phyloP scores from a whole-genome alignment of 2,329 filamentous ascomycete genomes.

The Trichophyton benhamiae region DNA sequence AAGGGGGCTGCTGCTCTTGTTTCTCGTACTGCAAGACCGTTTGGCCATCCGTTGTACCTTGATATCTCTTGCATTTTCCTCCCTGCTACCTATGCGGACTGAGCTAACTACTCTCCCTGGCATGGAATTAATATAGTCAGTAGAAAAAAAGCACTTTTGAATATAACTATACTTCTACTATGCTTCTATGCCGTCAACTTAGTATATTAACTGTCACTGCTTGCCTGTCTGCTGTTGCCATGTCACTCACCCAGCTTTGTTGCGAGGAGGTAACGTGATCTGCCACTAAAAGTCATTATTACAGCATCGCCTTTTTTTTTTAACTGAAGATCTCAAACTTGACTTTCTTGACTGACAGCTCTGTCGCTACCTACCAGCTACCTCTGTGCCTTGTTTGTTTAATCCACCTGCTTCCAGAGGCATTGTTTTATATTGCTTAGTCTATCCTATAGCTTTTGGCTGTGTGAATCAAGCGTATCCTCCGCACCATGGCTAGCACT shows the following conservation, averaged over 20 bases:
- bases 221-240: neutral
- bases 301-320: neutral
- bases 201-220: neutral
- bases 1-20: too few relatives aligned
- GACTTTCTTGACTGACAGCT: neutral
- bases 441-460: neutral
- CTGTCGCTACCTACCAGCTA: neutral
- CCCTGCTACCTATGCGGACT: neutral
- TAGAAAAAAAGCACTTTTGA: slow-evolving; percentile 1
- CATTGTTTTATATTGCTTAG: neutral
- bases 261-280: neutral
- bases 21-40: too few relatives aligned
- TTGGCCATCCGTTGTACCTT: neutral
- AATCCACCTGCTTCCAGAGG: neutral
- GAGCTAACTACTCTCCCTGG: neutral
- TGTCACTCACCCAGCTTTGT: neutral
- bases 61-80: neutral
- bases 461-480: neutral
- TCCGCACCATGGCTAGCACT: slow-evolving; percentile 10
- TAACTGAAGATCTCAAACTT: neutral
- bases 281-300: neutral
- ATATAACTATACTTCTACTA: too few relatives aligned
- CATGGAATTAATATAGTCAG: neutral
- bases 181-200: too few relatives aligned
- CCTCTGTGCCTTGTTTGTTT: neutral